Evolutionary conservation across 1,284 basidiomycete species (phyloP).

Genomic region (Fomitopsis betulina): DNA sequence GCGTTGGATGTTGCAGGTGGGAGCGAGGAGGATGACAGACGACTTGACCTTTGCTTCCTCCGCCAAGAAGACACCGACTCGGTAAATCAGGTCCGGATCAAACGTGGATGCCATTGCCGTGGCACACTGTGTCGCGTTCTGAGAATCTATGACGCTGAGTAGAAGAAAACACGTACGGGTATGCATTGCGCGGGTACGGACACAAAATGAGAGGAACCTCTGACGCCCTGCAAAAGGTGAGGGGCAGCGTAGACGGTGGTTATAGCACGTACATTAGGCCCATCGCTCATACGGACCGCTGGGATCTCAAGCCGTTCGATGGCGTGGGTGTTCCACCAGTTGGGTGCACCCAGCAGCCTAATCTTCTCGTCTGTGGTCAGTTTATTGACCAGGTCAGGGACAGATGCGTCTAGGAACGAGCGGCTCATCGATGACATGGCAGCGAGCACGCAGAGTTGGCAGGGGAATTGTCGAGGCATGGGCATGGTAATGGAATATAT

Average conservation of each 20-base stretch:
- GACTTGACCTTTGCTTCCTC: constrained; percentile 62
- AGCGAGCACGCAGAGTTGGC: background rate
- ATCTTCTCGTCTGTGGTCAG: constrained; percentile 63
- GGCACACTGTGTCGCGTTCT: constrained; percentile 43
- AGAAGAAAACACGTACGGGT: constrained; percentile 19
- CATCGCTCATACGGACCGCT: constrained; percentile 61
- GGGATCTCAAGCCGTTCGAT: constrained; percentile 58
- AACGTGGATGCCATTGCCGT: constrained; percentile 66
- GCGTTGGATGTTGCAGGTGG: constrained; percentile 70
- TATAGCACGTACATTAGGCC: constrained; percentile 46
- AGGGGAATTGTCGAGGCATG: background rate
- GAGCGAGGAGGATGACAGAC: constrained; percentile 57
- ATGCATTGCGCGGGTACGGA: constrained; percentile 33
- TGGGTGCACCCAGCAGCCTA: constrained; percentile 54
- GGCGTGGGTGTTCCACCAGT: constrained; percentile 67
- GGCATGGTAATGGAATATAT: constrained; percentile 2
- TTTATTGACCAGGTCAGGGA: constrained; percentile 47
- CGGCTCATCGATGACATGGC: constrained; percentile 24
- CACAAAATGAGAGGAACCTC: constrained; percentile 64
- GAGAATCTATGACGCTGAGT: background rate
- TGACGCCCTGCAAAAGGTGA: constrained; percentile 42
- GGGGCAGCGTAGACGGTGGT: constrained; percentile 4
- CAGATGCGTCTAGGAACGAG: constrained; percentile 48
- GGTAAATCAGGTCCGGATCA: constrained; percentile 47
- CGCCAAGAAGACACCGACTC: constrained; percentile 54